Evolutionary conservation across 208 protist genomes (phyloP).

Genomic region (Leishmania arabica): DNA sequence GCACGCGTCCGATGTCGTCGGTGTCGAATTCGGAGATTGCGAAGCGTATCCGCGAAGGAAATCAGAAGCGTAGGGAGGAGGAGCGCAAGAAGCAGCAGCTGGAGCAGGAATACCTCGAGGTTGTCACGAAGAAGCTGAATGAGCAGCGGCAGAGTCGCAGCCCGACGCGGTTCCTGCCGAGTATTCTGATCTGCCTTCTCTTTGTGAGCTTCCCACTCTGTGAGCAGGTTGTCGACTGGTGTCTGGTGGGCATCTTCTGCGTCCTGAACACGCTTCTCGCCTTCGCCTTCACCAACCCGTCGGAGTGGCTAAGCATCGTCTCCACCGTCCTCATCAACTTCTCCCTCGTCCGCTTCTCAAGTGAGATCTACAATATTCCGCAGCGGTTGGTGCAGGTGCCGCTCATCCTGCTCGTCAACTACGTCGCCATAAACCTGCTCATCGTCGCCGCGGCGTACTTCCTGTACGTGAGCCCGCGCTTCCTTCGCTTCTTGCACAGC

Average conservation of each 20-base stretch:
- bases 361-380: conserved; percentile 56
- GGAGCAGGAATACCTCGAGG: conserved; percentile 54
- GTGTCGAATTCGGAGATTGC: conserved; percentile 42
- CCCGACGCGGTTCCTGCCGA: conserved; percentile 51
- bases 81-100: conserved; percentile 63
- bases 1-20: background rate
- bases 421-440: conserved; percentile 41
- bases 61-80: conserved; percentile 54
- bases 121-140: conserved; percentile 33
- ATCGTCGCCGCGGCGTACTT: conserved; percentile 43
- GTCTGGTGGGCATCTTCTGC: conserved; percentile 54
- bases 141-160: conserved; percentile 20
- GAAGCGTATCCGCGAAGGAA: conserved; percentile 67
- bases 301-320: conserved; percentile 57
- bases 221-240: conserved; percentile 77
- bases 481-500: conserved; percentile 16
- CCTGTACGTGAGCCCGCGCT: conserved; percentile 55
- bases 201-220: conserved; percentile 85
- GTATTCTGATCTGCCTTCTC: conserved; percentile 75
- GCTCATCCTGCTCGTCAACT: conserved; percentile 28
- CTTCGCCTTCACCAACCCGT: conserved; percentile 44
- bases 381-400: conserved; percentile 36
- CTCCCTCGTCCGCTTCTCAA: conserved; percentile 55
- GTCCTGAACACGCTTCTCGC: conserved; percentile 56
- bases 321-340: conserved; percentile 60